These are phyloP conservation scores for Cyclotella sp. DNA, from an alignment of 108 stramenopile genomes.

Conservation along the genomic window DNA sequence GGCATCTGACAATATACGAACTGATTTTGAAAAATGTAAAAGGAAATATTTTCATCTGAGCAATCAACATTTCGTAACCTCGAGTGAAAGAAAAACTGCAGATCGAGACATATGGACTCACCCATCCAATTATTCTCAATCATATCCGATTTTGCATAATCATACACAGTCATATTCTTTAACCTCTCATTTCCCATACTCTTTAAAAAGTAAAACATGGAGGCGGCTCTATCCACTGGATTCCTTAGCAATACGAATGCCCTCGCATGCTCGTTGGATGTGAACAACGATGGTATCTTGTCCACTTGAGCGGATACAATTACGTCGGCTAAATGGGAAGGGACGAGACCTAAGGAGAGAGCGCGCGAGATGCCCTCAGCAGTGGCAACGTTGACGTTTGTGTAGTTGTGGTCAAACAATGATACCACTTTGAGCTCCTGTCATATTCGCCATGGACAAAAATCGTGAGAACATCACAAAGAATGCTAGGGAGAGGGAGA, in stretches of 20 bases:
- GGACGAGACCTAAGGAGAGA: conserved; percentile 35
- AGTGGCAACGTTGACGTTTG: conserved; percentile 58
- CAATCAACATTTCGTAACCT: neutral
- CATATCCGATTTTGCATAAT: conserved; percentile 55
- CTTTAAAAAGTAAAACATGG: conserved; percentile 55
- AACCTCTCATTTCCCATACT: conserved; percentile 27
- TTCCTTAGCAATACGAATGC: conserved; percentile 54
- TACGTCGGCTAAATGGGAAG: conserved; percentile 40
- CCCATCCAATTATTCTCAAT: conserved; percentile 67
- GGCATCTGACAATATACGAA: conserved; percentile 45
- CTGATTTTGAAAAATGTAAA: neutral
- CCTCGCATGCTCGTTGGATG: conserved; percentile 35
- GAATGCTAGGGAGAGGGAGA: neutral
- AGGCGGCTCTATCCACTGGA: conserved; percentile 54
- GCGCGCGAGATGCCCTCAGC: conserved; percentile 49
- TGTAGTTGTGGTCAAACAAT: conserved; percentile 54
- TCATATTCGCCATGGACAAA: neutral
- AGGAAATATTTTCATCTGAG: neutral
- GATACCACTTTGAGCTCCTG: conserved; percentile 38
- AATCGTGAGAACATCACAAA: conserved; percentile 9
- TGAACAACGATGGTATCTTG: conserved; percentile 47
- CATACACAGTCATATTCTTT: conserved; percentile 51
- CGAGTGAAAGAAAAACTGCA: neutral
- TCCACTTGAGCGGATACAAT: conserved; percentile 42
- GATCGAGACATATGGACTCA: conserved; percentile 11